Base-by-base conservation (phyloP, 805 yeast genomes). In the Peterozyma toletana region DNA sequence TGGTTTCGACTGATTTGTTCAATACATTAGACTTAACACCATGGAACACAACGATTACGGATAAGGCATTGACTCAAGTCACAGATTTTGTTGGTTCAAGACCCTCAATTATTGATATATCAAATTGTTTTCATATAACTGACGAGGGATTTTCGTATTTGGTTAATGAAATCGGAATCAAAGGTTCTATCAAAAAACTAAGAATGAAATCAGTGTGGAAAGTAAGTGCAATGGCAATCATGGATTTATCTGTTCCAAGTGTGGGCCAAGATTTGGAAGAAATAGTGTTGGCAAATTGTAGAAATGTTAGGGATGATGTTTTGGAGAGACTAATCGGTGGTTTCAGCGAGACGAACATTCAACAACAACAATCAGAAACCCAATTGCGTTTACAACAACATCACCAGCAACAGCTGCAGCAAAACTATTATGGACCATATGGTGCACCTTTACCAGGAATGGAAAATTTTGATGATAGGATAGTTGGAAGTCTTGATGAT, bases 191-290 rank as follows among this genome's bases (percentile, higher is more conserved):
- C 38, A 66, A 67, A 42, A 60, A 62, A 9, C 62, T 85, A 40
- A 71, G 69, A 47, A 81, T 84, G 88, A 70, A 68, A 48, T 77
- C 85, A 13, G 81, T 77, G 39, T 84, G 91, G 91, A 86, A 82
- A 51, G 78, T 85, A 9, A 75, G 82, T 47, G 86, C 88, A 2
- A 80, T 83, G 86, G 85, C 90, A 2, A 81, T 84, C 30, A 82
- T 84, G 88, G 91, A 85, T 57, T 60, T 84, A 36, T 74, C 87
- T 1, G 79, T 75, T 1, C 81, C 83, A 0, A 70, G 75, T 51
- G 78, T 83, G 30, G 89, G 89, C 9, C 65, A 69, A 31, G 61
- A 71, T 48, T 61, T 85, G 34, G 77, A 70, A 43, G 79, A 75
- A 42, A 64, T 85, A 16, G 88, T 84, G 57, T 64, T 85, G 37